Evolutionary conservation across 257 asterid species (phyloP), one percentile per base, ranked within the genome.

Genomic region (Pogostemon cablin): DNA sequence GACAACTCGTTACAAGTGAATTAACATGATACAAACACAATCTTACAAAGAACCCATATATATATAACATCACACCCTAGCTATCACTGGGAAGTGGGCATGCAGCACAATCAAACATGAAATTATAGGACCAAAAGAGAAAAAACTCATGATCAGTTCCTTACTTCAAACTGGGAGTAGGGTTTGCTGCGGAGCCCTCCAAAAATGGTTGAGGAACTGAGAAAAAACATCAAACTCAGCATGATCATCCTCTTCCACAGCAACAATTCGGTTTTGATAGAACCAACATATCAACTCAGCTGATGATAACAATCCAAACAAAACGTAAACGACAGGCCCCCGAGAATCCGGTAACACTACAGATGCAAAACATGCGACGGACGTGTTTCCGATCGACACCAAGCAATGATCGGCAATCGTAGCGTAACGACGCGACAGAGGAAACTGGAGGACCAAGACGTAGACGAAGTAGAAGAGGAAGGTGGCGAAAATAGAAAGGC

Each of bases 391-490:
- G 8, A 25, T 3, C 9, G n/a, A 42, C 2, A 15, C 4, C 37
- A 40, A 40, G 49, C 66, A 60, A n/a, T 12, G 47, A 40, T 6
- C 17, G 3, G 47, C 42, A 12, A 59, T 3, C 0, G 10, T 40
- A 6, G 65, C 44, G 2, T 11, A 1, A 12, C 40, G 42, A 37
- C 56, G 34, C 37, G 25, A 46, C 65, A 35, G 42, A 37, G 61
- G 39, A 25, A 55, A 55, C 1, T 39, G 61, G n/a, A 25, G 61
- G n/a, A 55, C n/a, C 4, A 32, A 37, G 38, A n/a, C 1, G 73
- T 10, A 55, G 44, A 55, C 73, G 1, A 54, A 1, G 53, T 50
- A 67, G 62, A 35, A 17, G 72, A 50, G 8, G 62, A 44, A 3
- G 38, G 39, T 6, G 40, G 15, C 32, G 41, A 15, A 56, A 17